These are phyloP conservation scores for Entamoeba moshkovskii DNA, from an alignment of 208 protist genomes.

Conservation along the genomic window DNA sequence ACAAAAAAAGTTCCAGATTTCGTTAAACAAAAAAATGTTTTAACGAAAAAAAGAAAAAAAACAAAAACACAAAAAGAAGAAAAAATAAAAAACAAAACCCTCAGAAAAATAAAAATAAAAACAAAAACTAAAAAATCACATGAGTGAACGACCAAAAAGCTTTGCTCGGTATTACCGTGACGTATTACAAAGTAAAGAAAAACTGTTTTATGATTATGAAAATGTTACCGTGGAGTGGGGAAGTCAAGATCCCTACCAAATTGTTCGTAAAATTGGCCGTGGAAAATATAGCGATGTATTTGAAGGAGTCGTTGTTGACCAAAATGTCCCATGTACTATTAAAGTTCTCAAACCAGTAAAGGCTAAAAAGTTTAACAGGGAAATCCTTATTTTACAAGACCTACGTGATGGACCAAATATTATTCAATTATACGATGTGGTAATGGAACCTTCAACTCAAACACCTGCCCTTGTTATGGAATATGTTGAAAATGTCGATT, in stretches of 20 bases:
- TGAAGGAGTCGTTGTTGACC: conserved; percentile 62
- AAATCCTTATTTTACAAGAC: conserved; percentile 93
- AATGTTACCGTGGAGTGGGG: conserved; percentile 18
- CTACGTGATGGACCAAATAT: conserved; percentile 90
- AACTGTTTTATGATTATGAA: conserved; percentile 26
- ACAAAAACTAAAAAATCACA: neutral
- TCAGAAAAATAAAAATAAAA: neutral
- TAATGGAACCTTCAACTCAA: conserved; percentile 72
- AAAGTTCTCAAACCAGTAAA: conserved; percentile 90
- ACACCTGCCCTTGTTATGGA: conserved; percentile 90
- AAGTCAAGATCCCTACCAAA: conserved; percentile 19
- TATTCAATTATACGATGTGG: conserved; percentile 84
- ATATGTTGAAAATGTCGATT: conserved; percentile 80
- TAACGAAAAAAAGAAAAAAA: neutral
- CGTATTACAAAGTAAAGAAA: neutral
- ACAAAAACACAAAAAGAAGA: neutral
- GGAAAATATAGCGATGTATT: conserved; percentile 98
- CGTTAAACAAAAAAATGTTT: neutral
- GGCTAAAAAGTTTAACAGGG: conserved; percentile 81
- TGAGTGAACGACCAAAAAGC: neutral
- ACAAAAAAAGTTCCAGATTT: neutral
- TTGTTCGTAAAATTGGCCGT: conserved; percentile 54
- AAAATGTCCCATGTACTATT: conserved; percentile 70
- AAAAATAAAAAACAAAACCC: neutral
- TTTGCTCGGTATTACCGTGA: neutral